Evolutionary conservation across 2,329 filamentous ascomycete genomes (phyloP).

Genomic region (Venturia asperata): DNA sequence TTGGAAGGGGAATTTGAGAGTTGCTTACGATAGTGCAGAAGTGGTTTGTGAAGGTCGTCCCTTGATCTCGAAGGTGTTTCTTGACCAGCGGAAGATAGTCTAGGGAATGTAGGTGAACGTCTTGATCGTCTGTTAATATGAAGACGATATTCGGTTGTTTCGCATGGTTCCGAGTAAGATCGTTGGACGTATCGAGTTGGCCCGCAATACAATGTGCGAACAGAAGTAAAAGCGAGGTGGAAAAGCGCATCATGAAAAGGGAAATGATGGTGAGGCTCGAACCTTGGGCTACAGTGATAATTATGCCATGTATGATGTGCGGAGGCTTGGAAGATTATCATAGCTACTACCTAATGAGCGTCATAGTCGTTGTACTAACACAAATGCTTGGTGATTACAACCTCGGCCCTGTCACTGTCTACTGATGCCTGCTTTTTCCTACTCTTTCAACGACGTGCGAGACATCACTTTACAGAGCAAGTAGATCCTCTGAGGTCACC

Average conservation of each 20-base stretch:
- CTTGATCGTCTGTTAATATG: slow-evolving; percentile 20
- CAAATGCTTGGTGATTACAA: background rate
- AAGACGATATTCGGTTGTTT: slow-evolving; percentile 18
- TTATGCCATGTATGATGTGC: too few species aligned
- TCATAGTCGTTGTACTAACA: background rate
- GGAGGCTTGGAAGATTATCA: too few species aligned
- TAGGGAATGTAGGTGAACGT: slow-evolving; percentile 48
- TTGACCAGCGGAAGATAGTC: slow-evolving; percentile 53
- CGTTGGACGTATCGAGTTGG: background rate
- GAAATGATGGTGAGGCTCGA: background rate
- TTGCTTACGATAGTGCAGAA: slow-evolving; percentile 50
- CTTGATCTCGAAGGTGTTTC: slow-evolving; percentile 50
- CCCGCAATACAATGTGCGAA: background rate
- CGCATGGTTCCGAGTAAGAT: background rate
- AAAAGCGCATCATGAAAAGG: background rate
- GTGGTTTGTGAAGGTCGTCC: slow-evolving; percentile 54
- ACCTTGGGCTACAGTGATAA: too few species aligned
- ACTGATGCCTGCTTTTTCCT: background rate
- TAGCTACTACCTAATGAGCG: background rate
- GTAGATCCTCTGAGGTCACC: too few species aligned
- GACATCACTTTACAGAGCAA: too few species aligned
- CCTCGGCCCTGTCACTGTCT: background rate
- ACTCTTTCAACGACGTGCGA: background rate
- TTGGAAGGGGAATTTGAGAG: background rate
- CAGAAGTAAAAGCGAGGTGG: background rate